Evolutionary conservation across 176 grass and related monocot species (phyloP), one percentile per base, ranked within the genome.

Genomic region (Oryza brachyantha): DNA sequence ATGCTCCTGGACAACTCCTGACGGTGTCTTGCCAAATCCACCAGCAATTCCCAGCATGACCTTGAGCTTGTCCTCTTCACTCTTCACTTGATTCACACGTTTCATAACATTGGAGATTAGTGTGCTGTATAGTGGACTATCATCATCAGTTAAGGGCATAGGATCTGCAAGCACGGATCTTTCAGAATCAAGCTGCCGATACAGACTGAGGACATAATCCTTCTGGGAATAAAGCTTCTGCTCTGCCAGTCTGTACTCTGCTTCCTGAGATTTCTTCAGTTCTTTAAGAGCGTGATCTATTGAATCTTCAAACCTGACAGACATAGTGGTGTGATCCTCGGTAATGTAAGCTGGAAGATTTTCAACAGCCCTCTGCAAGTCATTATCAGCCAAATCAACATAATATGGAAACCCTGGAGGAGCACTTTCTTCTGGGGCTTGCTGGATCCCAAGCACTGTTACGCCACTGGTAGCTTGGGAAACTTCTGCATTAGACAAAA

Each of bases 161-260:
- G 95, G 92, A 82, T 92, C 66, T 10, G 75, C 68, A 43, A 98
- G 88, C 43, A 64, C 55, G 46, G 69, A 38, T 78, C 87, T 94
- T 73, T 88, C 90, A 26, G 55, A 74, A 35, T 93, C 87, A 73
- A 94, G 90, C 70, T 82, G 74, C 39, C 81, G 77, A 75, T 98
- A 85, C 42, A 87, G 85, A 65, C 89, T 77, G 58, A 98, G 84
- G 62, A 98, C 79, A 24, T 45, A 82, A 80, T 99, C 92, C 79
- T 93, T 95, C 58, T 95, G 84, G 64, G 80, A 57, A 79, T 85
- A 87, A 77, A 99, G 86, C 83, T 79, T 95, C 82, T 99, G 74
- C 69, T 99, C 92, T 73, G 86, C 87, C 74, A 89, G 48, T 59
- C 10, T 95, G 59, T 78, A 83, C 69, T 95, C 89, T 64, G 59